Conservation (phyloP, 2,329 filamentous ascomycete genomes). For the Pseudogymnoascus destructans region DNA sequence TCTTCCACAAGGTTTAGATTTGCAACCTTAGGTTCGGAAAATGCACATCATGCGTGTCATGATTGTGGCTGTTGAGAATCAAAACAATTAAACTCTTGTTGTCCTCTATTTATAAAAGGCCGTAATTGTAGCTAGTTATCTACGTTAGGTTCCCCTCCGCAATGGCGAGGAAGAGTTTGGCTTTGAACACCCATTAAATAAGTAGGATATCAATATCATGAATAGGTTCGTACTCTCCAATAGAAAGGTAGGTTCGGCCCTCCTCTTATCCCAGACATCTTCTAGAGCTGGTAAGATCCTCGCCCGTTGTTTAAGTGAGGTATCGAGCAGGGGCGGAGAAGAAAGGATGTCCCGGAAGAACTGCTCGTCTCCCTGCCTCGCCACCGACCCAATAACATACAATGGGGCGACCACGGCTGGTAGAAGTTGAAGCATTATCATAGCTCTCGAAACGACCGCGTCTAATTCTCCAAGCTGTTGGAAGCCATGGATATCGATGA, state of each 20-base stretch:
- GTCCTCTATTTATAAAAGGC: neutral
- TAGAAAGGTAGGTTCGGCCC: constrained; percentile 9
- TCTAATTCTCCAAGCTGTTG: constrained; percentile 13
- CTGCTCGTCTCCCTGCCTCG: constrained; percentile 17
- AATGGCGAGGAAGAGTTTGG: neutral
- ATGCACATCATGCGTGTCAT: neutral
- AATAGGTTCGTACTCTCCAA: constrained; percentile 14
- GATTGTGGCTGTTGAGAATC: neutral
- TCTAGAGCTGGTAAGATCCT: constrained; percentile 21
- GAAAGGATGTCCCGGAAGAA: constrained; percentile 20
- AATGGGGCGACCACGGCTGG: constrained; percentile 19
- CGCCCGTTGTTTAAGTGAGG: constrained; percentile 19
- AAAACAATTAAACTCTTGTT: neutral
- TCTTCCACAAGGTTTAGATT: constrained; percentile 5
- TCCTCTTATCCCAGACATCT: constrained; percentile 18
- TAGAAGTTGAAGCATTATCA: constrained; percentile 17
- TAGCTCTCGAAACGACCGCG: constrained; percentile 14
- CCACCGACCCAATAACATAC: constrained; percentile 20
- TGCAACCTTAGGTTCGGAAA: neutral
- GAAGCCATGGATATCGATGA: constrained; percentile 18
- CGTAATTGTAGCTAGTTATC: neutral
- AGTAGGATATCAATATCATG: constrained; percentile 17
- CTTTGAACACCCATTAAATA: constrained; percentile 12
- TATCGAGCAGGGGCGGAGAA: constrained; percentile 18
- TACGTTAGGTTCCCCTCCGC: neutral